phyloP scores from a whole-genome alignment of 345 rosid genomes.

The Lenwebbia sp. region DNA sequence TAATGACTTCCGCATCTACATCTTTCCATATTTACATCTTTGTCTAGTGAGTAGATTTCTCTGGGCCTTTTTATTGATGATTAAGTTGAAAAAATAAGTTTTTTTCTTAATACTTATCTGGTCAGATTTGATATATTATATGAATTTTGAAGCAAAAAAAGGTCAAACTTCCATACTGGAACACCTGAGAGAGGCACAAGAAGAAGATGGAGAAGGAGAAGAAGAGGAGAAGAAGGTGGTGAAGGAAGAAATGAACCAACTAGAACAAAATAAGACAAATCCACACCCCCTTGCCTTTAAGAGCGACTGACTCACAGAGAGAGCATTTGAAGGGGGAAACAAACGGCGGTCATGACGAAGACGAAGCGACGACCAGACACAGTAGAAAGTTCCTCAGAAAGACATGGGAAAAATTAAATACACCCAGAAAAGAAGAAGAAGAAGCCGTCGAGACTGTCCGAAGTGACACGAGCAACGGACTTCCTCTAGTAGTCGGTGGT shows the following conservation, averaged over 20 bases:
- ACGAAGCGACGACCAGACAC: neutral
- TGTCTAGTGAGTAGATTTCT: neutral
- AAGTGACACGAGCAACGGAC: neutral
- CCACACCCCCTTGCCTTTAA: neutral
- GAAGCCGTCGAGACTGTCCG: neutral
- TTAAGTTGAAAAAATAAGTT: neutral
- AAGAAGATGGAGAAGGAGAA: neutral
- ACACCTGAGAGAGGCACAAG: neutral
- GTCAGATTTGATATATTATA: neutral
- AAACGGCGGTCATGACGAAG: neutral
- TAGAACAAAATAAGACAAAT: neutral
- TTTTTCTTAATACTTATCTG: neutral
- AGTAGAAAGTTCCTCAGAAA: neutral
- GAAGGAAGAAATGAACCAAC: neutral
- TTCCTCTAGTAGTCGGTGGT: constrained; percentile 53
- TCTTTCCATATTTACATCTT: neutral
- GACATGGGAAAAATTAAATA: neutral
- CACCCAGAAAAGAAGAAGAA: neutral
- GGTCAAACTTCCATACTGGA: neutral
- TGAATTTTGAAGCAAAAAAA: neutral
- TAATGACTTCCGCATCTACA: neutral
- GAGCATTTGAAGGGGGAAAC: neutral
- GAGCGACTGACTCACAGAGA: neutral
- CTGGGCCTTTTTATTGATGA: neutral
- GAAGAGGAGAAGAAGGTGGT: neutral